Conservation (phyloP, 108 stramenopile species). For the Conticribra weissflogii region DNA sequence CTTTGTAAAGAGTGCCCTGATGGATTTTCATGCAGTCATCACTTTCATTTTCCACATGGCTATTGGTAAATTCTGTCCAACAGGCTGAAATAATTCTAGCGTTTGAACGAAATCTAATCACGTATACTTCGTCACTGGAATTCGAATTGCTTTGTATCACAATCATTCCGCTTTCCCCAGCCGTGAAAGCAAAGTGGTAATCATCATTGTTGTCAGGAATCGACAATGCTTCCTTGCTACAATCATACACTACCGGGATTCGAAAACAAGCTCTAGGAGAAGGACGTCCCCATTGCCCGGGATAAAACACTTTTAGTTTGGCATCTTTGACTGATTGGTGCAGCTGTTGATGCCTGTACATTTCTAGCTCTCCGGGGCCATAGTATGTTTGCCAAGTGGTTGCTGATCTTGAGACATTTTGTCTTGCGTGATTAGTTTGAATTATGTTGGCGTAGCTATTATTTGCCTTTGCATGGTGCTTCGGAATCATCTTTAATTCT, state of each 20-base stretch:
- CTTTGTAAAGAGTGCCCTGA: neutral
- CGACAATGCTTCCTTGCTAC: no score
- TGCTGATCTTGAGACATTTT: no score
- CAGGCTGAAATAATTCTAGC: slow-evolving; percentile 21
- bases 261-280: slow-evolving; percentile 31
- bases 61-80: neutral
- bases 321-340: slow-evolving; percentile 20
- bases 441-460: no score
- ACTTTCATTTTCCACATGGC: neutral
- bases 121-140: neutral
- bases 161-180: neutral
- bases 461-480: no score
- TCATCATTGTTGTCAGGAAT: no score
- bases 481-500: no score
- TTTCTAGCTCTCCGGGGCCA: slow-evolving; percentile 40
- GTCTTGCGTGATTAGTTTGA: no score
- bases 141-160: neutral
- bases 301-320: slow-evolving; percentile 44
- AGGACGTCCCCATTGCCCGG: slow-evolving; percentile 29
- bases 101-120: slow-evolving; percentile 36
- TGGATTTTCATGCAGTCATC: neutral
- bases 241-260: neutral
- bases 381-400: slow-evolving; percentile 21
- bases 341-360: slow-evolving; percentile 25
- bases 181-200: no score